Evolutionary conservation across 2,329 filamentous ascomycete genomes (phyloP).

Genomic region (Polychaeton citri): DNA sequence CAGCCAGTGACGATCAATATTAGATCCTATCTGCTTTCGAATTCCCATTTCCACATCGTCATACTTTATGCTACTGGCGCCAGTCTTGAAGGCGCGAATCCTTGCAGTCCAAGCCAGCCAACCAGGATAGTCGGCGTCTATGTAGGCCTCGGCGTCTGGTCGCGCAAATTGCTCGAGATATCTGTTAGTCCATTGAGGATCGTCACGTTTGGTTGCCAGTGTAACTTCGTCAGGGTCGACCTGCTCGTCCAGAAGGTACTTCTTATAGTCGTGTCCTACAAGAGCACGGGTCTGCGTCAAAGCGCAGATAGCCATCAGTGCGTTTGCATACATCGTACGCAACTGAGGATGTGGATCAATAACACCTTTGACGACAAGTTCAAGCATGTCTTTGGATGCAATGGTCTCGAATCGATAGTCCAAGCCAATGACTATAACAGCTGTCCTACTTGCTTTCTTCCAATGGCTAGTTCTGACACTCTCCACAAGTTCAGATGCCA

Average conservation of each 20-base stretch:
- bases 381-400: constrained; percentile 67
- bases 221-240: constrained; percentile 62
- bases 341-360: constrained; percentile 85
- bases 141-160: constrained; percentile 70
- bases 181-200: constrained; percentile 63
- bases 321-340: constrained; percentile 66
- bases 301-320: constrained; percentile 64
- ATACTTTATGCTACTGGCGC: constrained; percentile 58
- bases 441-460: constrained; percentile 86
- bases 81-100: constrained; percentile 66
- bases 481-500: constrained; percentile 71
- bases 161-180: constrained; percentile 68
- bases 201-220: constrained; percentile 58
- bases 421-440: constrained; percentile 79
- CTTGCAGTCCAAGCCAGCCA: constrained; percentile 93
- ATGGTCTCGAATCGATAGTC: constrained; percentile 85
- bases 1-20: constrained; percentile 77
- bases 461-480: constrained; percentile 73
- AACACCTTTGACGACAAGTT: constrained; percentile 67
- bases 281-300: constrained; percentile 75
- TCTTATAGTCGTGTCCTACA: constrained; percentile 75
- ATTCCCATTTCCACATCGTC: constrained; percentile 66
- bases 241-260: constrained; percentile 73
- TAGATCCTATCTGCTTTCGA: constrained; percentile 64
- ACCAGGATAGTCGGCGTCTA: constrained; percentile 83